A percentile compares a stretch with the other conserved stretches of the same genome.
phyloP scores from a whole-genome alignment of 306 rosid species.

The Lathyrus aphaca region DNA sequence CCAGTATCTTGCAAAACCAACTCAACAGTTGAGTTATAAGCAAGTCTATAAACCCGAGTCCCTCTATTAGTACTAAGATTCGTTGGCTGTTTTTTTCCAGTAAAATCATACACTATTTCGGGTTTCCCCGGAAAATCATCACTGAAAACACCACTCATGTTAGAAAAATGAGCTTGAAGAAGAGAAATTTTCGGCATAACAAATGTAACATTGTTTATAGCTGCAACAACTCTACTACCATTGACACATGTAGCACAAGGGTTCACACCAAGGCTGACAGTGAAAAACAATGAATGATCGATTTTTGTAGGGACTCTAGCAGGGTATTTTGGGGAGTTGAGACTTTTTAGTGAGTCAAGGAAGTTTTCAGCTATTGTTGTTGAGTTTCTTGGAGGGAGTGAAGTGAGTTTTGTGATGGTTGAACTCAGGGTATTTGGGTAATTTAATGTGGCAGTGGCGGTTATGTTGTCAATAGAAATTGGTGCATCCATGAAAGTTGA shows the following conservation, averaged over 20 bases:
- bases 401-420: conserved; percentile 54
- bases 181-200: conserved; percentile 76
- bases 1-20: conserved; percentile 83
- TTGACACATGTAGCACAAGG: conserved; percentile 62
- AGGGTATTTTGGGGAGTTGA: conserved; percentile 61
- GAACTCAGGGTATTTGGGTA: conserved; percentile 50
- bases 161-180: conserved; percentile 85
- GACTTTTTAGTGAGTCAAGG: conserved; percentile 62
- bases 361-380: conserved; percentile 56
- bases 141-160: conserved; percentile 69
- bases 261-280: conserved; percentile 72
- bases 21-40: conserved; percentile 75
- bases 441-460: conserved; percentile 71
- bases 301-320: conserved; percentile 69
- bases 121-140: conserved; percentile 83
- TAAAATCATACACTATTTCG: conserved; percentile 53
- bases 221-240: conserved; percentile 67
- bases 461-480: conserved; percentile 56
- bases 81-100: conserved; percentile 58
- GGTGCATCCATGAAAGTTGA: conserved; percentile 84
- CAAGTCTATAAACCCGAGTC: conserved; percentile 71
- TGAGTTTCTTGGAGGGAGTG: conserved; percentile 64
- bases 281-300: conserved; percentile 76
- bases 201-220: conserved; percentile 74
- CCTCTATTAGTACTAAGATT: conserved; percentile 65